Conservation (phyloP, 1,284 basidiomycete species). For the Porodaedalea pini region DNA sequence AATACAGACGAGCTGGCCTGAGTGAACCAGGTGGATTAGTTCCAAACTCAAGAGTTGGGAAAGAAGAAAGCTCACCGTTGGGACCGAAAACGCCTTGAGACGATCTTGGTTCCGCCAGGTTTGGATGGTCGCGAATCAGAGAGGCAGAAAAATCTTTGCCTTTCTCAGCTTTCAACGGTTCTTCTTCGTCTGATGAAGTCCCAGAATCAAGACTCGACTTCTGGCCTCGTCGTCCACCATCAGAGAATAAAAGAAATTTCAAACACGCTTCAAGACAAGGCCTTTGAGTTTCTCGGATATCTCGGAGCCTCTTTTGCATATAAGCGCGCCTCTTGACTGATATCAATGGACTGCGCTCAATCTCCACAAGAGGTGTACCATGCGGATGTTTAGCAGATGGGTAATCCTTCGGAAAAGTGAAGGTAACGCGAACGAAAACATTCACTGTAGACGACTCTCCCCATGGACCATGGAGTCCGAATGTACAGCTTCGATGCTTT, state of each 20-base stretch:
- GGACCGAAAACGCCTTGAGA: constrained; percentile 84
- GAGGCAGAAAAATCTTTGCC: constrained; percentile 42
- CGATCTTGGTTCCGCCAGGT: constrained; percentile 69
- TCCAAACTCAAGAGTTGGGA: background rate
- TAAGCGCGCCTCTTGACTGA: constrained; percentile 70
- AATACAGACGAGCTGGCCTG: constrained; percentile 84
- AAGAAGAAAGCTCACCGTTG: constrained; percentile 53
- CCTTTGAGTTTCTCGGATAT: constrained; percentile 62
- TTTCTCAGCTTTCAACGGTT: constrained; percentile 43
- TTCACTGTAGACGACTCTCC: constrained; percentile 64
- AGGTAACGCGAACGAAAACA: constrained; percentile 83
- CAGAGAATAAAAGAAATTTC: constrained; percentile 71
- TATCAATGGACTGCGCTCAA: constrained; percentile 81
- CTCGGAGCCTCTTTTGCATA: constrained; percentile 71
- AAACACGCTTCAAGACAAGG: constrained; percentile 84
- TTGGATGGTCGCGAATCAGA: constrained; percentile 59
- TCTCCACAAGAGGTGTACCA: constrained; percentile 73
- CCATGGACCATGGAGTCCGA: constrained; percentile 90
- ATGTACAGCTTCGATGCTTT: constrained; percentile 78
- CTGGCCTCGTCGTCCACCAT: constrained; percentile 43
- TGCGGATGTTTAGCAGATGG: constrained; percentile 58
- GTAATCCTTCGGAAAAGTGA: constrained; percentile 84
- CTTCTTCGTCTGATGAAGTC: constrained; percentile 47
- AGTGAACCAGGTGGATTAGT: background rate
- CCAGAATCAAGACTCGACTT: constrained; percentile 47